Evolutionary conservation across 2,329 filamentous ascomycete genomes (phyloP), one percentile per base, ranked within the genome.

Genomic region (Cercospora canescens): DNA sequence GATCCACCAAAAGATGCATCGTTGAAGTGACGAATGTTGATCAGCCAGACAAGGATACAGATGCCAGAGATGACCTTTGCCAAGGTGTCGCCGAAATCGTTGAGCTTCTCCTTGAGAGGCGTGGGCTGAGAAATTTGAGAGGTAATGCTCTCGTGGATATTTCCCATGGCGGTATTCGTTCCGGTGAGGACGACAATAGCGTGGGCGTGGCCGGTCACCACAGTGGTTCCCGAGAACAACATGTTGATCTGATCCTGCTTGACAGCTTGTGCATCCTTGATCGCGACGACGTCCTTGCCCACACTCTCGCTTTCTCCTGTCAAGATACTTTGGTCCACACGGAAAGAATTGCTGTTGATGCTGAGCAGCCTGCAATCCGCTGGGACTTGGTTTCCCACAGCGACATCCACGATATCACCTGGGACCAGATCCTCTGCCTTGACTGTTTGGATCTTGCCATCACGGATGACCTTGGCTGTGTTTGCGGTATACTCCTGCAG

Each of bases 401-500:
- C 85, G 55, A 99, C 87, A 41, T 91, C 90, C 63, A 99, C 85
- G 66, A 99, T 88, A 78, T 99, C 95, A 75, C 95, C 95, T 12
- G 96, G 95, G 26, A 99, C 95, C 72, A 99, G 82, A 71, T 98
- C 93, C 75, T 99, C 95, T n/a, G 95, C 95, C 84, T 95, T 96
- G 82, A 99, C 83, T 72, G 91, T 88, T 70, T 89, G 88, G 69
- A 94, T 84, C 73, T 90, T 87, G 59, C 94, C 93, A 81, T 94
- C 89, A 75, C 95, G 91, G 66, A 97, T 80, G 61, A 96, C 94
- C 78, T 94, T 99, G 73, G 95, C 94, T 80, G 97, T 93, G 81
- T 98, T 99, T 76, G 95, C 95, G 32, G 94, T 98, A 83, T 99
- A 99, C 86, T 99, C 94, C 81, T 99, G 95, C 64, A 99, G 87